A percentile compares a stretch with the other conserved stretches of the same genome.
These are phyloP conservation scores for Myxozyma neglecta DNA, from an alignment of 805 yeast genomes.

Conservation along the genomic window DNA sequence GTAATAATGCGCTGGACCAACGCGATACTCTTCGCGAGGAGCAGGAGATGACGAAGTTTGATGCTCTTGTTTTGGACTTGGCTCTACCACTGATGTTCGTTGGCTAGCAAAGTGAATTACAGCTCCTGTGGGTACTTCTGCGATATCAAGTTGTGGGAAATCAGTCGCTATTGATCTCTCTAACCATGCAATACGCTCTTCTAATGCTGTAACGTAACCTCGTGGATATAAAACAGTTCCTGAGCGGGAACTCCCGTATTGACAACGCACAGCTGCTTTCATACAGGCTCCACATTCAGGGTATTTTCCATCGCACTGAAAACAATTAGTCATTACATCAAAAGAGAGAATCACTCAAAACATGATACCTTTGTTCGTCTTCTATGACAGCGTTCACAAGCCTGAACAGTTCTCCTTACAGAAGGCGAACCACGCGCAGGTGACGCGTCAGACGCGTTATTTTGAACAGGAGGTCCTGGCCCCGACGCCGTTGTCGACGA, in stretches of 20 bases:
- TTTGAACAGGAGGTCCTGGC: not conserved
- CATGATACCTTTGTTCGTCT: constrained; percentile 24
- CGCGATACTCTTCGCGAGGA: constrained; percentile 4
- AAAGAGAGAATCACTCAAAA: too few species aligned
- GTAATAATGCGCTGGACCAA: constrained; percentile 30
- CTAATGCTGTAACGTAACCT: constrained; percentile 21
- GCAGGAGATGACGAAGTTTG: not conserved
- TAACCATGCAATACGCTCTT: constrained; percentile 24
- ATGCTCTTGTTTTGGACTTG: not conserved
- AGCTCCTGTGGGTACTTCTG: constrained; percentile 16
- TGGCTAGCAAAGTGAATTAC: not conserved
- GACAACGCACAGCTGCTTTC: constrained; percentile 23
- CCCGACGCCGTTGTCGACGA: not conserved
- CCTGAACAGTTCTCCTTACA: constrained; percentile 20
- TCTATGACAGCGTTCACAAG: constrained; percentile 29
- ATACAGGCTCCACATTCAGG: constrained; percentile 29
- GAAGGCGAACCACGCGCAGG: not conserved
- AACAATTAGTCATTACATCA: not conserved
- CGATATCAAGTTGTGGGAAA: constrained; percentile 19
- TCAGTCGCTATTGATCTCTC: constrained; percentile 10
- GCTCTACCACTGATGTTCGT: not conserved
- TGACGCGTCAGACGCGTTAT: not conserved
- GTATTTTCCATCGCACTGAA: constrained; percentile 27
- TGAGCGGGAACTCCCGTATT: constrained; percentile 18
- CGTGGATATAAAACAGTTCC: constrained; percentile 25